These are phyloP conservation scores for Triticum urartu DNA, from an alignment of 176 grass and related monocot species.

Conservation along the genomic window DNA sequence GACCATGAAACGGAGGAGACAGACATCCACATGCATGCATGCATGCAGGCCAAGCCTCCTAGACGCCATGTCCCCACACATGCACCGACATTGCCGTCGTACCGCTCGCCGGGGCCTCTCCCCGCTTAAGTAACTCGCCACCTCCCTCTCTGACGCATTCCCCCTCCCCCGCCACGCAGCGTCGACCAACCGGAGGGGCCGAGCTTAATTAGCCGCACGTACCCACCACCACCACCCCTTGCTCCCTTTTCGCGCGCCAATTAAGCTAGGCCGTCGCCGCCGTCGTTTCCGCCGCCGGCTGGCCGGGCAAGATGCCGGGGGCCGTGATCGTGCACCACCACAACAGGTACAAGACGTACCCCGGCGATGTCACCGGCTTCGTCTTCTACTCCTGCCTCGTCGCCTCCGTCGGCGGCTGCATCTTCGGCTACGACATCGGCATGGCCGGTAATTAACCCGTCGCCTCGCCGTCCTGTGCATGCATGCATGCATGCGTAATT, in stretches of 20 bases:
- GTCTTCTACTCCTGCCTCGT: constrained; percentile 50
- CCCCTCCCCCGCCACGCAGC: constrained; percentile 20
- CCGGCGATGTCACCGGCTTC: constrained; percentile 46
- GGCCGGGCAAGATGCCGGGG: constrained; percentile 42
- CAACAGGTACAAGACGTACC: constrained; percentile 50
- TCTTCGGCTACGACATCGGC: constrained; percentile 60
- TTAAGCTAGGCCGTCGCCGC: background rate
- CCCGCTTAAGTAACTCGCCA: constrained; percentile 34
- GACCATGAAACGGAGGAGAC: constrained; percentile 38
- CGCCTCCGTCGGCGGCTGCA: constrained; percentile 53
- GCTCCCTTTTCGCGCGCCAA: background rate
- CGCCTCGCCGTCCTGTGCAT: too few species aligned
- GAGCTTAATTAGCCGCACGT: background rate
- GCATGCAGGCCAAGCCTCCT: background rate
- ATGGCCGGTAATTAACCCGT: constrained; percentile 26
- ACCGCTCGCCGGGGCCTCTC: constrained; percentile 17
- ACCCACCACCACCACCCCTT: background rate
- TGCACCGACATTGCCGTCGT: constrained; percentile 38
- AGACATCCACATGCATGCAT: background rate
- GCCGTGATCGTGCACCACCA: constrained; percentile 57
- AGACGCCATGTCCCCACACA: background rate
- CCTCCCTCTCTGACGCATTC: constrained; percentile 37
- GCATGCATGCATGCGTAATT: background rate
- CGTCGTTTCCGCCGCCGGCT: background rate
- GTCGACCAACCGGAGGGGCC: constrained; percentile 16